Conservation (phyloP, 768 basidiomycete genomes). For the Boletus subparvulus region DNA sequence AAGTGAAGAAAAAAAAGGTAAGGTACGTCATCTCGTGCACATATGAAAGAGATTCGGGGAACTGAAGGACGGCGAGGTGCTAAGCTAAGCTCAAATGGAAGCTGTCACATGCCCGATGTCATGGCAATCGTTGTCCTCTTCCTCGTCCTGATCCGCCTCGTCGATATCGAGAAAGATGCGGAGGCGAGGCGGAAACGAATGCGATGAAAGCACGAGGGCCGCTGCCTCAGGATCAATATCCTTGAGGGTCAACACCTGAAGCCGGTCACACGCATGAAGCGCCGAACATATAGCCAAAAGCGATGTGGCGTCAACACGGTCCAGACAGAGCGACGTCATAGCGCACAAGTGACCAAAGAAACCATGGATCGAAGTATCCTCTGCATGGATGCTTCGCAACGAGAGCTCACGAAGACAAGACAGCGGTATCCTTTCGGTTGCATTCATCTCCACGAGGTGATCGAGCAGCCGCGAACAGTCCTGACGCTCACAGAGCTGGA, state of each 20-base stretch:
- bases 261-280: constrained; percentile 1
- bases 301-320: constrained; percentile 1
- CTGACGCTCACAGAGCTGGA: constrained; percentile 34
- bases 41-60: not conserved
- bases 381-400: constrained; percentile 10
- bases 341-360: constrained; percentile 4
- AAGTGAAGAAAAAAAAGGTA: not conserved
- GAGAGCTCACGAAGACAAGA: constrained; percentile 7
- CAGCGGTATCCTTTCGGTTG: constrained; percentile 2
- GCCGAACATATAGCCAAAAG: constrained; percentile 5
- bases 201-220: constrained; percentile 2
- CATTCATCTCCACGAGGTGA: constrained; percentile 26
- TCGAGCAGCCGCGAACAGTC: constrained; percentile 41
- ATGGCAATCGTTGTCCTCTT: not conserved
- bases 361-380: not conserved
- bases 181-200: constrained; percentile 6
- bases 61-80: not conserved
- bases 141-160: not conserved
- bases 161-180: constrained; percentile 20
- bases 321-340: constrained; percentile 8
- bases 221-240: not conserved
- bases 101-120: not conserved
- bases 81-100: not conserved
- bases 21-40: not conserved
- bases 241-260: constrained; percentile 14